A percentile compares a stretch with the other conserved stretches of the same genome.
Conservation (phyloP, 2,329 filamentous ascomycete genomes). For the Stemphylium lycopersici region DNA sequence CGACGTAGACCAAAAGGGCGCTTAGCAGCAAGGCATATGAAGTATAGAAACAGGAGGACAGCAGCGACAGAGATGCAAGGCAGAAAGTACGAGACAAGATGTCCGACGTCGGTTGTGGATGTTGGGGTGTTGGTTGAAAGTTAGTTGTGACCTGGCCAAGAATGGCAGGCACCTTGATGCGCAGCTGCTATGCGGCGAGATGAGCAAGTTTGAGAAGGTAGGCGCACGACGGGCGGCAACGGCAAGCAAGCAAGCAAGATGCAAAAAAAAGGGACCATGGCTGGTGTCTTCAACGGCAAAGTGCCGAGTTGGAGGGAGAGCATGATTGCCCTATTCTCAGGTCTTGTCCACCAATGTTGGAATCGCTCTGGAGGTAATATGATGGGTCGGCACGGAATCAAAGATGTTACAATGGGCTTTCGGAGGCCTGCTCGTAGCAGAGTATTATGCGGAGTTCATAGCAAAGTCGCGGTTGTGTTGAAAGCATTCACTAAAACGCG, state of each 20-base stretch:
- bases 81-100: neutral
- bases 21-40: neutral
- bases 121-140: neutral
- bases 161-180: constrained; percentile 10
- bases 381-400: neutral
- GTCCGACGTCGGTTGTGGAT: neutral
- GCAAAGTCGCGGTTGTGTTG: too few species aligned
- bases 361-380: neutral
- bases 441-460: too few species aligned
- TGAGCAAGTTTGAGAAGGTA: constrained; percentile 24
- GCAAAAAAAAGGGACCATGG: neutral
- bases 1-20: neutral
- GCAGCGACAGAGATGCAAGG: neutral
- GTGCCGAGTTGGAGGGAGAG: neutral
- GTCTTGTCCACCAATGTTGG: too few species aligned
- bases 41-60: neutral
- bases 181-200: neutral
- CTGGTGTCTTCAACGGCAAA: neutral
- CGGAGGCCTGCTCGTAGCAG: too few species aligned
- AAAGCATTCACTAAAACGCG: too few species aligned
- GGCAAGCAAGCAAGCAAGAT: neutral
- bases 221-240: constrained; percentile 2
- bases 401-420: too few species aligned
- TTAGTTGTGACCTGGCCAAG: neutral
- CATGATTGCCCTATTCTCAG: neutral